A percentile compares a stretch with the other conserved stretches of the same genome.
Evolutionary conservation across 2,329 filamentous ascomycete genomes (phyloP).

Genomic region (Rhynchosporium graminicola): DNA sequence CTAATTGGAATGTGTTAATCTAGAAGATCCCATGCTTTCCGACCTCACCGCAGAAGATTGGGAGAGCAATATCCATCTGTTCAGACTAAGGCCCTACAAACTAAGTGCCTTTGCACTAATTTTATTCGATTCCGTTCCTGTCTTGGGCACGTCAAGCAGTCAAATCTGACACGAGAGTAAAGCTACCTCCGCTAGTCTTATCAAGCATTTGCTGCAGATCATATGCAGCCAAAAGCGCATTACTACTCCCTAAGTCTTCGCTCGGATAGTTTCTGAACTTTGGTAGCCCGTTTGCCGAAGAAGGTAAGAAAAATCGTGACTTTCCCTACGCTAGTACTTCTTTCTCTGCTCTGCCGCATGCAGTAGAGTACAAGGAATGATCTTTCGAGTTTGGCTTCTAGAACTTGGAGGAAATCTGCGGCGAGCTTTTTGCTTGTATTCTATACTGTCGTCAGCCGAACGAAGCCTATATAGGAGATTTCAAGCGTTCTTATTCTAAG

Average conservation of each 20-base stretch:
- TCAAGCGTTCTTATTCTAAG: neutral
- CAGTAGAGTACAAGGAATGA: slow-evolving; percentile 19
- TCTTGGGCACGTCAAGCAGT: slow-evolving; percentile 16
- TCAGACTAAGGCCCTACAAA: neutral
- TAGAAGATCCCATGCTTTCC: slow-evolving; percentile 9
- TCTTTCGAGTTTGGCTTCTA: slow-evolving; percentile 17
- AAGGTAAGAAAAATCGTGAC: slow-evolving; percentile 21
- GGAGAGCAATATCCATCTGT: neutral
- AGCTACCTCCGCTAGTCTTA: slow-evolving; percentile 16
- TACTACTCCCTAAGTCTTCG: slow-evolving; percentile 13
- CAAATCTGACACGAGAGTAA: slow-evolving; percentile 19
- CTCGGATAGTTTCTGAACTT: slow-evolving; percentile 13
- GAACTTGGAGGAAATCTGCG: slow-evolving; percentile 14
- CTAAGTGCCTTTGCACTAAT: neutral
- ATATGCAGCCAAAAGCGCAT: slow-evolving; percentile 16
- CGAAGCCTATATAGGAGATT: neutral
- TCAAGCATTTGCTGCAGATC: slow-evolving; percentile 14
- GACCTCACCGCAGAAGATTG: slow-evolving; percentile 7
- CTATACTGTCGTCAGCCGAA: slow-evolving; percentile 14
- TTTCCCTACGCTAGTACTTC: slow-evolving; percentile 15
- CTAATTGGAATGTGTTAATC: slow-evolving; percentile 9
- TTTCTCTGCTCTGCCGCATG: slow-evolving; percentile 9
- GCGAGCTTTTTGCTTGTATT: slow-evolving; percentile 16
- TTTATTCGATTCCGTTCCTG: slow-evolving; percentile 2
- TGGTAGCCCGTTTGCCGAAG: slow-evolving; percentile 17